Percentiles rank a stretch among this genome's conserved stretches.
Evolutionary conservation across 2,329 filamentous ascomycete genomes (phyloP).

Genomic region (Calonectria pseudoturangicola): DNA sequence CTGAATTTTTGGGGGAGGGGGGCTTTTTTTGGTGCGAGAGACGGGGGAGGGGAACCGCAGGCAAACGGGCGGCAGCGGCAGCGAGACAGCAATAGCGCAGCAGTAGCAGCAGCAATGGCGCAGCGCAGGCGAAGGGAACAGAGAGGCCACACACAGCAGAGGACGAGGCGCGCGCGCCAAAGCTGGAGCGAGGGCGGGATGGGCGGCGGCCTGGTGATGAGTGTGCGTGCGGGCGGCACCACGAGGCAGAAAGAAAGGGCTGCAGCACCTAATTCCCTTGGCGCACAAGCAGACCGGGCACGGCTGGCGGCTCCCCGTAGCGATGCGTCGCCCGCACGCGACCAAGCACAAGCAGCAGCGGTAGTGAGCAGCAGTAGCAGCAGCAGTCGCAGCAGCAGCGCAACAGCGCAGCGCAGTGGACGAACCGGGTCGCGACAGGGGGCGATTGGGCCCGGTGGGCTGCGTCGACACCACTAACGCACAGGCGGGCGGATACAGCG

Average conservation of each 20-base stretch:
- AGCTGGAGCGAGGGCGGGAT: constrained; percentile 3
- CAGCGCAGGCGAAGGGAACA: too few species aligned
- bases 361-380: too few species aligned
- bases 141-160: constrained; percentile 4
- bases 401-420: constrained; percentile 18
- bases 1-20: constrained; percentile 24
- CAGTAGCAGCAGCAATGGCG: background rate
- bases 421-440: constrained; percentile 9
- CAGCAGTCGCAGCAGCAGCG: background rate
- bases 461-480: constrained; percentile 20
- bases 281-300: constrained; percentile 2
- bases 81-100: background rate
- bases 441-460: constrained; percentile 11
- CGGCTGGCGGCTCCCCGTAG: constrained; percentile 17
- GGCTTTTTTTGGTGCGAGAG: constrained; percentile 12
- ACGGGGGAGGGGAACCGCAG: background rate
- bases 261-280: constrained; percentile 24
- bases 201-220: constrained; percentile 3
- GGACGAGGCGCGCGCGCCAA: constrained; percentile 25
- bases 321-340: constrained; percentile 13
- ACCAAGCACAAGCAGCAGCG: constrained; percentile 17
- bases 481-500: constrained; percentile 23
- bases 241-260: constrained; percentile 26
- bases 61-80: constrained; percentile 25
- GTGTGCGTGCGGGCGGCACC: constrained; percentile 20